Evolutionary conservation across 768 basidiomycete species (phyloP).

Genomic region (Pisolithus marmoratus): DNA sequence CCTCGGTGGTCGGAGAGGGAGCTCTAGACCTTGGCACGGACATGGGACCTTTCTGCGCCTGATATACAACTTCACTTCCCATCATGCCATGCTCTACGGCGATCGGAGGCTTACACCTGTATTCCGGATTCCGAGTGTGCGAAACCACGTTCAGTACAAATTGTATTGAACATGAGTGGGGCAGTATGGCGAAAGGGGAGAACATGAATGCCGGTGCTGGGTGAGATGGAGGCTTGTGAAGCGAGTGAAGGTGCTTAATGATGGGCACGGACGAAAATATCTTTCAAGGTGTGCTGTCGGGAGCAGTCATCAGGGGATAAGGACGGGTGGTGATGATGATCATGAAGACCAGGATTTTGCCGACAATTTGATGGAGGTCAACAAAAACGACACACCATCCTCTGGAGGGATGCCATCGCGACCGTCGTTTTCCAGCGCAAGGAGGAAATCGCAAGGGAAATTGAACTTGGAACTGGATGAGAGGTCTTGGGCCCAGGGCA

Average conservation of each 20-base stretch:
- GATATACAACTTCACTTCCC: no score
- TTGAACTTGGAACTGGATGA: conserved; percentile 8
- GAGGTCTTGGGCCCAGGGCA: conserved; percentile 9
- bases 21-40: no score
- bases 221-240: conserved; percentile 23
- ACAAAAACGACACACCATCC: conserved; percentile 8
- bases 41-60: no score
- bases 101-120: no score
- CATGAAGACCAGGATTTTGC: neutral
- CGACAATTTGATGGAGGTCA: conserved; percentile 4
- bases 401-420: neutral
- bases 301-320: neutral
- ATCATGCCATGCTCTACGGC: no score
- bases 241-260: conserved; percentile 25
- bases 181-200: conserved; percentile 41
- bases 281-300: conserved; percentile 1
- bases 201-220: conserved; percentile 9
- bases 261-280: conserved; percentile 8
- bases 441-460: conserved; percentile 3
- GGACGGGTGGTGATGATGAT: conserved; percentile 13
- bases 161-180: conserved; percentile 45
- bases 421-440: neutral
- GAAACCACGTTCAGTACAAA: conserved; percentile 28
- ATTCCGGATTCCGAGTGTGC: neutral
- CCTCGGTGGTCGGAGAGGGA: no score